These are phyloP conservation scores for Lentinus tigrinus DNA, from an alignment of 768 basidiomycete genomes.

Conservation along the genomic window DNA sequence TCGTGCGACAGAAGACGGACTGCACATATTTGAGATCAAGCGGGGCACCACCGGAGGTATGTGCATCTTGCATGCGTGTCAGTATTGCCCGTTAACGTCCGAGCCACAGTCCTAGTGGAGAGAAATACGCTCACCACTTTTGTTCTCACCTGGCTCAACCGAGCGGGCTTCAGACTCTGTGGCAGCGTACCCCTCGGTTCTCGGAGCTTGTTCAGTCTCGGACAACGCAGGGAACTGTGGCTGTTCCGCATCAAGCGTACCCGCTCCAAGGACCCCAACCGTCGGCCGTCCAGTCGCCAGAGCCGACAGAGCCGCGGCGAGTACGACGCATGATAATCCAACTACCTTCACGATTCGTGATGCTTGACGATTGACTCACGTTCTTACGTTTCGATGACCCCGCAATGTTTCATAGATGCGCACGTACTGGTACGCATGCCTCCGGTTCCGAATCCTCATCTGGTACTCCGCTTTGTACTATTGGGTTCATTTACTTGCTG, in stretches of 20 bases:
- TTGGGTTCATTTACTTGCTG: no score
- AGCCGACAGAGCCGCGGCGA: neutral
- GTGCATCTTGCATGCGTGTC: neutral
- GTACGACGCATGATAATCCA: neutral
- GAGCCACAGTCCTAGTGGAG: conserved; percentile 40
- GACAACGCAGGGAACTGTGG: conserved; percentile 56
- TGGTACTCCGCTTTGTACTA: no score
- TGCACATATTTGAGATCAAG: conserved; percentile 57
- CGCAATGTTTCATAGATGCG: neutral
- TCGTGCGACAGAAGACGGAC: conserved; percentile 47
- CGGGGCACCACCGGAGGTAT: conserved; percentile 31
- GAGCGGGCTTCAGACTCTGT: conserved; percentile 60
- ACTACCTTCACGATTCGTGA: neutral
- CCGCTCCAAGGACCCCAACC: neutral
- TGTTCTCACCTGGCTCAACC: conserved; percentile 56
- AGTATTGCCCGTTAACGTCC: neutral
- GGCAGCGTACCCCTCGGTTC: conserved; percentile 63
- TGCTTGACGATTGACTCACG: neutral
- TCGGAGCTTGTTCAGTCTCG: conserved; percentile 36
- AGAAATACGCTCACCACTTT: conserved; percentile 59
- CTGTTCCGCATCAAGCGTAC: conserved; percentile 48
- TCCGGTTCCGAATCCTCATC: neutral
- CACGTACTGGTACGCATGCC: neutral
- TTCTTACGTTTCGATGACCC: no score
- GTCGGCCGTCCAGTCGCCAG: conserved; percentile 15